Percentiles rank a stretch among this genome's conserved stretches.
These are phyloP conservation scores for Rhizomucor miehei DNA, from an alignment of 371 early-diverging fungal species.

Conservation along the genomic window DNA sequence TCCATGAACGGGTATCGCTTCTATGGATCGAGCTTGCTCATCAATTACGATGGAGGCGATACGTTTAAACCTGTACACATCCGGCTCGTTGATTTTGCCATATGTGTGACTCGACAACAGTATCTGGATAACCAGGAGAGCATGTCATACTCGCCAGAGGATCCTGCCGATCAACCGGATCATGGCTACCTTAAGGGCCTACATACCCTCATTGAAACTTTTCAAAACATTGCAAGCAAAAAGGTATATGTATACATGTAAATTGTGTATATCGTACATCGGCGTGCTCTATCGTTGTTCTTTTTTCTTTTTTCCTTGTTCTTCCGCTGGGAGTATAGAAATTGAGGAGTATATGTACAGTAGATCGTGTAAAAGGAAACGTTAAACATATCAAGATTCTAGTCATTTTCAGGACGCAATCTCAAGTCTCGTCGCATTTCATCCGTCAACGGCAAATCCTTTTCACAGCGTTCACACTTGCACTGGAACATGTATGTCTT, in stretches of 20 bases:
- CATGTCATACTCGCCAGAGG: conserved; percentile 60
- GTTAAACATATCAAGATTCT: background rate
- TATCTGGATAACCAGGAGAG: conserved; percentile 5
- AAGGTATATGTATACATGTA: no score
- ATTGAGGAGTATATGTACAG: no score
- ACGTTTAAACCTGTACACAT: conserved; percentile 47
- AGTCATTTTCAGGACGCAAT: conserved; percentile 32
- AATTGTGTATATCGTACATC: no score
- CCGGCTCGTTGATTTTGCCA: conserved; percentile 91
- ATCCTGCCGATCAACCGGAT: conserved; percentile 59
- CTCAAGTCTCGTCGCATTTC: conserved; percentile 44
- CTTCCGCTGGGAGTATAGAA: no score
- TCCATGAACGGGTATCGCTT: conserved; percentile 80
- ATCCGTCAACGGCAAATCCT: conserved; percentile 45
- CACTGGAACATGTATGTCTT: conserved; percentile 61
- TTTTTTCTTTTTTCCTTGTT: no score
- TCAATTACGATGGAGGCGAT: conserved; percentile 28
- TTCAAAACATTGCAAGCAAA: conserved; percentile 49
- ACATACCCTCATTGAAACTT: conserved; percentile 54
- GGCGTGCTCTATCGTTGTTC: no score
- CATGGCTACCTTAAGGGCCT: conserved; percentile 70
- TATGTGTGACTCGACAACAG: conserved; percentile 51
- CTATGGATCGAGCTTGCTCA: conserved; percentile 80
- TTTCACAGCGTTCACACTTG: conserved; percentile 59
- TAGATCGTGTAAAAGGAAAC: no score